Conservation (phyloP, 2,329 filamentous ascomycete genomes). For the Bipolaris cookei region DNA sequence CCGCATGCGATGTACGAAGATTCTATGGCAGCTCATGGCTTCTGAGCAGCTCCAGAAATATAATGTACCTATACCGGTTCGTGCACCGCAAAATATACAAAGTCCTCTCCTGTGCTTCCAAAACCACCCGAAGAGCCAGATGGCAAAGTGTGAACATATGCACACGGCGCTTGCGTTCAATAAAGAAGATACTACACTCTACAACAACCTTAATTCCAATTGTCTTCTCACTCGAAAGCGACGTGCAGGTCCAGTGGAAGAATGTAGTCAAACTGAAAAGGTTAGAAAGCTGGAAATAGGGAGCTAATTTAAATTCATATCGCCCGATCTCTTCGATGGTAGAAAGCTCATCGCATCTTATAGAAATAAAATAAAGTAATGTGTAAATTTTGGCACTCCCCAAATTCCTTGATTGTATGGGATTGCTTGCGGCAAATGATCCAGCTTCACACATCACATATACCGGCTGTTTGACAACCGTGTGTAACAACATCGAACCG, state of each 20-base stretch:
- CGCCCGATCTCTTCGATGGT: too few relatives aligned
- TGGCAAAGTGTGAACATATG: not conserved
- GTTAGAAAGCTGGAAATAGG: not conserved
- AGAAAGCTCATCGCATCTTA: not conserved
- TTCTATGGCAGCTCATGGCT: slow-evolving; percentile 16
- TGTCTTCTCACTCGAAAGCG: slow-evolving; percentile 2
- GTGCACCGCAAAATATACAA: slow-evolving; percentile 4
- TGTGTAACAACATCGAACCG: not conserved
- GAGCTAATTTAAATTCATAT: not conserved
- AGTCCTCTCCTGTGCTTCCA: not conserved
- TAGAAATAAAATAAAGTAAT: too few relatives aligned
- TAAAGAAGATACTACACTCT: not conserved
- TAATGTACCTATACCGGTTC: slow-evolving; percentile 22
- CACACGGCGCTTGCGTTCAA: not conserved
- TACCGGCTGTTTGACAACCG: not conserved
- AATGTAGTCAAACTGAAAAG: not conserved
- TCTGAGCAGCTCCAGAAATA: slow-evolving; percentile 22
- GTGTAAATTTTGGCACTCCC: too few relatives aligned
- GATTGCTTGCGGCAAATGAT: not conserved
- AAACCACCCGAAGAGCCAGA: not conserved
- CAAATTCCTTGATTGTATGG: not conserved
- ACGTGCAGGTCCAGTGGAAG: not conserved
- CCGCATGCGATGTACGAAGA: slow-evolving; percentile 2
- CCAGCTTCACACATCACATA: not conserved
- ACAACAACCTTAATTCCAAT: not conserved